A percentile compares a stretch with the other conserved stretches of the same genome.
These are phyloP conservation scores for Mortierella antarctica DNA, from an alignment of 192 early-diverging fungal species.

Conservation along the genomic window DNA sequence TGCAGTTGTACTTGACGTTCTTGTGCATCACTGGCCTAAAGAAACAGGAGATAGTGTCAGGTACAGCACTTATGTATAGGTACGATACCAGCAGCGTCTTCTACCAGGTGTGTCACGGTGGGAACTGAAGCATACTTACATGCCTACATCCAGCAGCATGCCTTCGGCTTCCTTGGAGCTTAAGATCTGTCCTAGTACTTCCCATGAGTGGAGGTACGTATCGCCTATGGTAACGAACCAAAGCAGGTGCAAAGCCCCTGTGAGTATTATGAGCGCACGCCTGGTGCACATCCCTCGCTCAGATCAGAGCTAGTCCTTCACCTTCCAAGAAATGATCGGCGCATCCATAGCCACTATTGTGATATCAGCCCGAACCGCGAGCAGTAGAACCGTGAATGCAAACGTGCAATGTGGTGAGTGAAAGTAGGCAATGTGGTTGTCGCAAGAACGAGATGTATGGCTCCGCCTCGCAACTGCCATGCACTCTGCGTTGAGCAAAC, in stretches of 20 bases:
- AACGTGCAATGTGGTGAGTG: too few relatives aligned
- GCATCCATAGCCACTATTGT: conserved; percentile 92
- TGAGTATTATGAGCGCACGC: neutral
- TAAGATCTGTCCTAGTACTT: conserved; percentile 85
- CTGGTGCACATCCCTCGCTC: neutral
- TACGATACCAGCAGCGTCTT: too few relatives aligned
- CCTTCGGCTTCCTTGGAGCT: conserved; percentile 68
- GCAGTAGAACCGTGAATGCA: too few relatives aligned
- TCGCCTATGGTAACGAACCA: conserved; percentile 68
- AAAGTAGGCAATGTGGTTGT: too few relatives aligned
- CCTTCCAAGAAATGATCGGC: conserved; percentile 98
- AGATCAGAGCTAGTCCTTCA: conserved; percentile 18
- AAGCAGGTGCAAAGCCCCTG: neutral
- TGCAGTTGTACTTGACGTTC: conserved; percentile 95
- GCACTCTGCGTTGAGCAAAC: neutral
- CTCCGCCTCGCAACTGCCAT: too few relatives aligned
- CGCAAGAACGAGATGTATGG: too few relatives aligned
- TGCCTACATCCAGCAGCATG: conserved; percentile 94
- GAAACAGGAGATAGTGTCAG: neutral
- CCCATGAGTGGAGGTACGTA: conserved; percentile 95
- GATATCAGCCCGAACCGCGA: too few relatives aligned
- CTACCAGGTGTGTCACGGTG: neutral
- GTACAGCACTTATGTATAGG: neutral
- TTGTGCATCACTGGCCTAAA: conserved; percentile 91
- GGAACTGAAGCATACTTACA: conserved; percentile 68